Percentiles rank a stretch among this genome's conserved stretches.
phyloP scores from a whole-genome alignment of 164 flowering plant species.

The Stephania japonica region DNA sequence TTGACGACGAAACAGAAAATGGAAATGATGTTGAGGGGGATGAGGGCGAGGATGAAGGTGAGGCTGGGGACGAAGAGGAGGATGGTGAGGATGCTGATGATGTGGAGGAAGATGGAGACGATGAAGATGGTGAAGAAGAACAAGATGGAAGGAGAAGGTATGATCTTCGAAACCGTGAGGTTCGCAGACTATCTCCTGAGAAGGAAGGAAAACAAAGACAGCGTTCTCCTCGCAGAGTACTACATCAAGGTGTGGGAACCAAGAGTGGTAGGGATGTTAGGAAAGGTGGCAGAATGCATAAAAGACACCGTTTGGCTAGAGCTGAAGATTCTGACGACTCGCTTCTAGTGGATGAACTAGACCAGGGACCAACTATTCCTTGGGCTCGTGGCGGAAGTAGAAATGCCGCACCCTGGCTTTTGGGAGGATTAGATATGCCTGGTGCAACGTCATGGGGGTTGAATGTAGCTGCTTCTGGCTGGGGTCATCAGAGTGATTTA shows the following conservation, averaged over 20 bases:
- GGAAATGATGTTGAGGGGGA: slow-evolving; percentile 58
- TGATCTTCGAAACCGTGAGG: slow-evolving; percentile 93
- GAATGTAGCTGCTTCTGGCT: slow-evolving; percentile 97
- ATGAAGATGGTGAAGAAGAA: slow-evolving; percentile 74
- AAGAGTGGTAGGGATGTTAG: slow-evolving; percentile 76
- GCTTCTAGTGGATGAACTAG: slow-evolving; percentile 97
- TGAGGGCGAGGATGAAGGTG: slow-evolving; percentile 48
- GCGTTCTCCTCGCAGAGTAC: slow-evolving; percentile 82
- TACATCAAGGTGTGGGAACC: slow-evolving; percentile 90
- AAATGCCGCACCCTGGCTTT: slow-evolving; percentile 87
- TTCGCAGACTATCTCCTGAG: slow-evolving; percentile 63
- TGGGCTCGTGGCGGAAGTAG: slow-evolving; percentile 90
- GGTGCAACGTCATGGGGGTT: slow-evolving; percentile 87
- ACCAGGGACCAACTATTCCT: slow-evolving; percentile 85
- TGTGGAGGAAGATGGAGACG: slow-evolving; percentile 81
- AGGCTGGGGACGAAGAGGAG: slow-evolving; percentile 56
- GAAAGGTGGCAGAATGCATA: slow-evolving; percentile 88
- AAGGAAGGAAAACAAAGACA: slow-evolving; percentile 68
- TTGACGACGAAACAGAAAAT: slow-evolving; percentile 57
- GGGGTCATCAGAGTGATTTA: slow-evolving; percentile 92
- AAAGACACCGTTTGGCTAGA: slow-evolving; percentile 70
- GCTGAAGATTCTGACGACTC: slow-evolving; percentile 97
- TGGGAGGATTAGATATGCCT: slow-evolving; percentile 87
- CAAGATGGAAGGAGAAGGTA: slow-evolving; percentile 88
- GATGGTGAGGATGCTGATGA: slow-evolving; percentile 70